Evolutionary conservation across 2,329 filamentous ascomycete genomes (phyloP).

Genomic region (Dichotomopilus funicola): DNA sequence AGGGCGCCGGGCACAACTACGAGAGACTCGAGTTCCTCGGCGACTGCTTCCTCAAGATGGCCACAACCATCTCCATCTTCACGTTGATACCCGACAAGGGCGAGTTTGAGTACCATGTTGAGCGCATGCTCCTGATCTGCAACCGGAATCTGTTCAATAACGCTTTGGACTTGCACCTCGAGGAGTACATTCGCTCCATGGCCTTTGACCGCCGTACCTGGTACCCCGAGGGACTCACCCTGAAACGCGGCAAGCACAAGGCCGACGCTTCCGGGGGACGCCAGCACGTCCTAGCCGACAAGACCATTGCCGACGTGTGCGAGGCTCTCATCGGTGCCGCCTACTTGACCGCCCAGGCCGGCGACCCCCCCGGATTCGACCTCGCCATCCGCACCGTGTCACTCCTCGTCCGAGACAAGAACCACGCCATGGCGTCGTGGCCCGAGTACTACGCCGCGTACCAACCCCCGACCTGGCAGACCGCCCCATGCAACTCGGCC

Average conservation of each 20-base stretch:
- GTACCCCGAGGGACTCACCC: slow-evolving; percentile 75
- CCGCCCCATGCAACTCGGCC: slow-evolving; percentile 51
- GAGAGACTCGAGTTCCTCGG: slow-evolving; percentile 91
- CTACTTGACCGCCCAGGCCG: slow-evolving; percentile 44
- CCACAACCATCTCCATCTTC: slow-evolving; percentile 82
- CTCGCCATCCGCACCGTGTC: slow-evolving; percentile 59
- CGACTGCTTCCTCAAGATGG: slow-evolving; percentile 92
- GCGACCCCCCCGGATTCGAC: slow-evolving; percentile 39
- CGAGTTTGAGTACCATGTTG: slow-evolving; percentile 83
- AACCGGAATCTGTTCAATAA: slow-evolving; percentile 83
- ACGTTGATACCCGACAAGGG: slow-evolving; percentile 67
- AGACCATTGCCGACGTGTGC: slow-evolving; percentile 88
- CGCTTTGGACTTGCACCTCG: slow-evolving; percentile 57
- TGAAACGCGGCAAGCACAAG: slow-evolving; percentile 65
- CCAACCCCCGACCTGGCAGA: slow-evolving; percentile 64
- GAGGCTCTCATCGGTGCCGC: slow-evolving; percentile 91
- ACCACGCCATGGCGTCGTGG: slow-evolving; percentile 65
- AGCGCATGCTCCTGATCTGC: slow-evolving; percentile 84
- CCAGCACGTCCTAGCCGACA: slow-evolving; percentile 70
- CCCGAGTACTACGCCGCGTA: slow-evolving; percentile 68
- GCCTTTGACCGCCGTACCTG: slow-evolving; percentile 76
- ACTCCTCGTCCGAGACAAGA: slow-evolving; percentile 59
- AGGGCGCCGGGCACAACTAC: slow-evolving; percentile 81
- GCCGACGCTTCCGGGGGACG: slow-evolving; percentile 32
- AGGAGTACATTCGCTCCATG: slow-evolving; percentile 75